These are phyloP conservation scores for Clavispora fructus DNA, from an alignment of 805 yeast genomes.

Conservation along the genomic window DNA sequence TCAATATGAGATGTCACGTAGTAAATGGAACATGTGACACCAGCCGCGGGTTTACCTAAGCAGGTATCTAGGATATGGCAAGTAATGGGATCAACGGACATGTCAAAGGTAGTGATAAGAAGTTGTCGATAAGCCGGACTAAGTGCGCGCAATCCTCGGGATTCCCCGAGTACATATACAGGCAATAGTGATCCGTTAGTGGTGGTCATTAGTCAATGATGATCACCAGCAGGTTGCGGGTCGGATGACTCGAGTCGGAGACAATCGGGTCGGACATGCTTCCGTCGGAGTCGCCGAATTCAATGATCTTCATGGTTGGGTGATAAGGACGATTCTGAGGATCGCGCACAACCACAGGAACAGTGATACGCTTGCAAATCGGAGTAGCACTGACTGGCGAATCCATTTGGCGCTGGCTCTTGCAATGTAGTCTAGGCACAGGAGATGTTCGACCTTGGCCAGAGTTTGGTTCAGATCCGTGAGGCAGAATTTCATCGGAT, in stretches of 20 bases:
- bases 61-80: constrained; percentile 89
- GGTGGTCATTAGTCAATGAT: neutral
- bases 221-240: neutral
- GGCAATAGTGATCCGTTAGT: neutral
- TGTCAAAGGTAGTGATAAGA: constrained; percentile 1
- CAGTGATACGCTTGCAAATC: neutral
- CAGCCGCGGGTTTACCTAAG: constrained; percentile 72
- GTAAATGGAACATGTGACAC: constrained; percentile 65
- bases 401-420: too few relatives aligned
- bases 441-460: too few relatives aligned
- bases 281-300: neutral
- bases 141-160: neutral
- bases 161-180: neutral
- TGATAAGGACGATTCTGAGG: neutral
- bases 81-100: constrained; percentile 57
- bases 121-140: neutral
- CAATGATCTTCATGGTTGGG: neutral
- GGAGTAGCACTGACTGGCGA: neutral
- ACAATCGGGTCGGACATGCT: neutral
- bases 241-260: neutral
- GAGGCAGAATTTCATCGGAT: neutral
- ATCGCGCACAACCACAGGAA: neutral
- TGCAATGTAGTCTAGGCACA: too few relatives aligned
- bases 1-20: constrained; percentile 23
- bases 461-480: too few relatives aligned